Percentiles rank a stretch among this genome's conserved stretches.
phyloP scores from a whole-genome alignment of 2,329 filamentous ascomycete species.

The Talaromyces islandicus region DNA sequence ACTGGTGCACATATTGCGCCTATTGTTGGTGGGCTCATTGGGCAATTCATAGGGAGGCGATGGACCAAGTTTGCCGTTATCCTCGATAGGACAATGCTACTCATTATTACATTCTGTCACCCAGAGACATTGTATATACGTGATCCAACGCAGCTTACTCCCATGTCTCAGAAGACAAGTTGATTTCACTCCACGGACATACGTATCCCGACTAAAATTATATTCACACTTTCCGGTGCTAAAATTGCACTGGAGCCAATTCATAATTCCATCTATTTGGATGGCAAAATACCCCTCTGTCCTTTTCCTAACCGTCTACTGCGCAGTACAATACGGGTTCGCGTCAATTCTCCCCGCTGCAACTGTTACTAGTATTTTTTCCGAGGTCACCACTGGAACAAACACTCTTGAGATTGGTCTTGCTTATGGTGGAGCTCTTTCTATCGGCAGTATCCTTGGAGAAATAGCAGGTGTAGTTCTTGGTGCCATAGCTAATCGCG shows the following conservation, averaged over 20 bases:
- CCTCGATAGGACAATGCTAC: not conserved
- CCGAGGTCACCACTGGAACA: not conserved
- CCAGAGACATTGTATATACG: not conserved
- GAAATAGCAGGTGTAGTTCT: not conserved
- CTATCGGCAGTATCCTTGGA: not conserved
- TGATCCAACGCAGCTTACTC: not conserved
- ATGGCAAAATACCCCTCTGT: slow-evolving; percentile 1
- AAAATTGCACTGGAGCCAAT: not conserved
- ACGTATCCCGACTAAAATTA: not conserved
- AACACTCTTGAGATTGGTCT: slow-evolving; percentile 1
- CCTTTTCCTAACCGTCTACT: not conserved
- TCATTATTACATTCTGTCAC: not conserved
- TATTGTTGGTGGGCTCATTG: not conserved
- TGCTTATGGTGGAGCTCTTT: not conserved
- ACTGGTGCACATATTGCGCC: slow-evolving; percentile 4
- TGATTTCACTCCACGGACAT: not conserved
- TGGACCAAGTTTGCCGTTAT: slow-evolving; percentile 3
- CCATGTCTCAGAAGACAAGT: not conserved
- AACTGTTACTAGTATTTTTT: slow-evolving; percentile 1
- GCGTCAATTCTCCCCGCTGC: not conserved
- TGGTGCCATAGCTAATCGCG: not conserved
- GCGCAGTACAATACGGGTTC: not conserved
- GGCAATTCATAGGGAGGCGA: not conserved
- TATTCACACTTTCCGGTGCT: not conserved
- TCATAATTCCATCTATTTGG: not conserved